Evolutionary conservation across 768 basidiomycete species (phyloP).

Genomic region (Lentinula raphanica): DNA sequence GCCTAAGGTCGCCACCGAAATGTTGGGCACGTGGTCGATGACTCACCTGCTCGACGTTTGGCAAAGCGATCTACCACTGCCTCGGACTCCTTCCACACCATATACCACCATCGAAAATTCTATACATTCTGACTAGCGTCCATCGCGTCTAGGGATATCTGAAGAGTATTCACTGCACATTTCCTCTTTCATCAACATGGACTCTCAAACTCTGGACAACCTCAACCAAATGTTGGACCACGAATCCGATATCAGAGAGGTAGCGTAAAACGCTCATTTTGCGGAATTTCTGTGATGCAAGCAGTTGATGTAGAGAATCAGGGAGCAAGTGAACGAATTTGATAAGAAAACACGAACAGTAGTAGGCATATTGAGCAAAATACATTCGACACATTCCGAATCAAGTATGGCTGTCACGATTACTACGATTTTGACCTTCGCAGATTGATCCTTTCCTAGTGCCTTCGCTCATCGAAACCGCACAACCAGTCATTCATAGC

Average conservation of each 20-base stretch:
- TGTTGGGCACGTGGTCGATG: background rate
- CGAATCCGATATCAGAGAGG: constrained; percentile 64
- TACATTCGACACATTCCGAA: constrained; percentile 64
- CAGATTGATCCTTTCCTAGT: constrained; percentile 39
- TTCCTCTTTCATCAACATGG: constrained; percentile 37
- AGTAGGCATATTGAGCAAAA: constrained; percentile 71
- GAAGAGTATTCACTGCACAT: background rate
- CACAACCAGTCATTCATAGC: constrained; percentile 49
- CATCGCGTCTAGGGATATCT: background rate
- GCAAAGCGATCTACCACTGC: too few species aligned
- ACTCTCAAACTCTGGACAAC: constrained; percentile 45
- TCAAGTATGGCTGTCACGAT: constrained; percentile 9
- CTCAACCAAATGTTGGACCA: constrained; percentile 58
- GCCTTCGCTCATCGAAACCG: constrained; percentile 49
- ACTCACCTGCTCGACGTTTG: background rate
- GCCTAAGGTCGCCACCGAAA: too few species aligned
- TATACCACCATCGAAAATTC: too few species aligned
- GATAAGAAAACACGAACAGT: constrained; percentile 73
- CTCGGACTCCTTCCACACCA: too few species aligned
- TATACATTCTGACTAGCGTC: too few species aligned
- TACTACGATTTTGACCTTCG: background rate
- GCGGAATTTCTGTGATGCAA: constrained; percentile 5
- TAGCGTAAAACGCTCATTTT: constrained; percentile 22
- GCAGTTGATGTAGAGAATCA: constrained; percentile 60
- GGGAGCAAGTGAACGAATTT: constrained; percentile 65